phyloP scores from a whole-genome alignment of 257 asterid genomes.

The Solanum lycopersicoides region DNA sequence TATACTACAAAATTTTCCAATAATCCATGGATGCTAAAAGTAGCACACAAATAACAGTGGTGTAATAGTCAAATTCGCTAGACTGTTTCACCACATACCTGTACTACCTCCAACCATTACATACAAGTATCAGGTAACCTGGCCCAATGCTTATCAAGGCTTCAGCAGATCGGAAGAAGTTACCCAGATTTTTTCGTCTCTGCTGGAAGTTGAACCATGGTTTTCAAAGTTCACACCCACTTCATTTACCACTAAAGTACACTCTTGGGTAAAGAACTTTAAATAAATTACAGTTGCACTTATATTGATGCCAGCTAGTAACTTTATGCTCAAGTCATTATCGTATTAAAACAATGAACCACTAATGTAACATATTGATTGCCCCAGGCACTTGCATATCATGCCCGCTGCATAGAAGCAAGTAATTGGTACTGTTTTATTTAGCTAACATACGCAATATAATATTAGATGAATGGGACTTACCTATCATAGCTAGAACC shows the following conservation, averaged over 20 bases:
- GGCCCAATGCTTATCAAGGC: not conserved
- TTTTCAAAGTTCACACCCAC: not conserved
- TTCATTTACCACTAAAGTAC: not conserved
- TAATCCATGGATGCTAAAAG: not conserved
- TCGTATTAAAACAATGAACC: not conserved
- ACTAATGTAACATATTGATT: not conserved
- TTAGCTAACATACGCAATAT: not conserved
- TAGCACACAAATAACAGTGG: not conserved
- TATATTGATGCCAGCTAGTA: not conserved
- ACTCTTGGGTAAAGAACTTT: not conserved
- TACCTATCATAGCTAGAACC: conserved; percentile 97
- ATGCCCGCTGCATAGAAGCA: not conserved
- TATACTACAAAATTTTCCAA: not conserved
- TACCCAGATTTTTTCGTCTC: not conserved
- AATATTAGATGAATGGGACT: conserved; percentile 5
- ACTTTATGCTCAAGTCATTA: not conserved
- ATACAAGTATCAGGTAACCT: not conserved
- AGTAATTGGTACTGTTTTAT: not conserved
- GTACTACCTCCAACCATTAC: not conserved
- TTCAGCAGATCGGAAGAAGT: not conserved
- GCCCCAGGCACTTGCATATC: not conserved
- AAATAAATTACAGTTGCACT: not conserved
- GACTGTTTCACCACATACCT: not conserved
- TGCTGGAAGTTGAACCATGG: not conserved
- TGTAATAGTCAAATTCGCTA: not conserved